phyloP scores from a whole-genome alignment of 2,329 filamentous ascomycete species.

The Bisporella sp. region DNA sequence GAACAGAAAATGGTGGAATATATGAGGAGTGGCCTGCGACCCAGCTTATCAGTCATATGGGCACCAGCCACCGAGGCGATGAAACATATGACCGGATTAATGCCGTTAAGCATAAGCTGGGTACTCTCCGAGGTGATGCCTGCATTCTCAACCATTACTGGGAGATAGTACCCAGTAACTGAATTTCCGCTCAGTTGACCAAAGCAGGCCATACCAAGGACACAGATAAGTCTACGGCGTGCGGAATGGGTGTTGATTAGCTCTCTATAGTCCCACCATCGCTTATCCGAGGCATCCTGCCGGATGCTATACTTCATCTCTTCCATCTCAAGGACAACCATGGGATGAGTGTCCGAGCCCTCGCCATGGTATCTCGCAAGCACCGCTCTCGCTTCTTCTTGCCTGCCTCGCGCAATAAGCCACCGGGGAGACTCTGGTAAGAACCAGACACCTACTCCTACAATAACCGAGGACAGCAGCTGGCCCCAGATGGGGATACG shows the following conservation, averaged over 20 bases:
- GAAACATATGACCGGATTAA: conserved; percentile 26
- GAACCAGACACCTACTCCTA: conserved; percentile 35
- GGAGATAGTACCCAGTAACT: conserved; percentile 34
- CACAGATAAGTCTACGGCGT: background rate
- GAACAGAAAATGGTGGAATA: conserved; percentile 40
- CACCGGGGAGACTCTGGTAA: conserved; percentile 41
- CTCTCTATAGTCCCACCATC: conserved; percentile 51
- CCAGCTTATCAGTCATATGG: conserved; percentile 18
- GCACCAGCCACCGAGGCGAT: conserved; percentile 26
- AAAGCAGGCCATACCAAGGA: background rate
- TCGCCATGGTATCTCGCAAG: conserved; percentile 41
- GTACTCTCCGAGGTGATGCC: conserved; percentile 32
- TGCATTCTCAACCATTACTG: conserved; percentile 34
- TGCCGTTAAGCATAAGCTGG: background rate
- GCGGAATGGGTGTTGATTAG: background rate
- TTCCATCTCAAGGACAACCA: conserved; percentile 18
- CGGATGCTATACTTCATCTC: conserved; percentile 45
- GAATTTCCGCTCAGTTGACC: conserved; percentile 11
- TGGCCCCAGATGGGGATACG: background rate
- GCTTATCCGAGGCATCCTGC: conserved; percentile 42
- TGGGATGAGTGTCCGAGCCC: conserved; percentile 32
- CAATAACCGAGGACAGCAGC: conserved; percentile 11
- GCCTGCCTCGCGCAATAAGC: conserved; percentile 38
- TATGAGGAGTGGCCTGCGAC: conserved; percentile 35
- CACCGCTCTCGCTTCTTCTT: conserved; percentile 36